Conservation (phyloP, 78 protist species). For the Andalucia godoyi region DNA sequence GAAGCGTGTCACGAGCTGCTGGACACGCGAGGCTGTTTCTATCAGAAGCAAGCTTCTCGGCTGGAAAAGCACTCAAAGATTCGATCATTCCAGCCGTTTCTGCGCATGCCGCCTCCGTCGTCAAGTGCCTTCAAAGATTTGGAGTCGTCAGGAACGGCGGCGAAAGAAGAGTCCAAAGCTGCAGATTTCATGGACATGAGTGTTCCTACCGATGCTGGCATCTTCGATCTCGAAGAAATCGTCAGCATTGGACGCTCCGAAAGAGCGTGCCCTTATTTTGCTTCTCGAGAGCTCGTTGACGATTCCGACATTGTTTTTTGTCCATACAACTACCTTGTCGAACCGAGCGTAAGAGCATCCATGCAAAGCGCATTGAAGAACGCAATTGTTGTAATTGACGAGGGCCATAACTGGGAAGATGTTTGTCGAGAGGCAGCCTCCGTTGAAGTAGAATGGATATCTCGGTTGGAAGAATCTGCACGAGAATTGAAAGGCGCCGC, state of each 20-base stretch:
- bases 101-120: no score
- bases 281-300: not conserved
- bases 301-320: constrained; percentile 22
- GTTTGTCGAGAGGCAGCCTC: constrained; percentile 2
- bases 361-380: not conserved
- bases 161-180: no score
- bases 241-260: not conserved
- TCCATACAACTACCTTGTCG: constrained; percentile 42
- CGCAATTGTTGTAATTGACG: constrained; percentile 66
- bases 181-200: not conserved
- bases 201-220: no score
- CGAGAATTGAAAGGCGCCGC: no score
- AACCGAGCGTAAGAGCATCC: not conserved
- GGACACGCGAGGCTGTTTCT: not conserved
- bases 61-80: no score
- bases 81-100: no score
- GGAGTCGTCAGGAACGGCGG: no score
- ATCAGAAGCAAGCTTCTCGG: not conserved
- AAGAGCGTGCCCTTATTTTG: constrained; percentile 32
- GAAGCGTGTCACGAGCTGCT: constrained; percentile 8
- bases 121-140: no score
- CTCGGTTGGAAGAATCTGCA: no score
- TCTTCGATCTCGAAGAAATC: constrained; percentile 32
- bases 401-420: constrained; percentile 68
- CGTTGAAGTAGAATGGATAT: no score